Percentiles rank a stretch among this genome's conserved stretches.
Evolutionary conservation across 1,284 basidiomycete species (phyloP).

Genomic region (Ceratobasidium sp.): DNA sequence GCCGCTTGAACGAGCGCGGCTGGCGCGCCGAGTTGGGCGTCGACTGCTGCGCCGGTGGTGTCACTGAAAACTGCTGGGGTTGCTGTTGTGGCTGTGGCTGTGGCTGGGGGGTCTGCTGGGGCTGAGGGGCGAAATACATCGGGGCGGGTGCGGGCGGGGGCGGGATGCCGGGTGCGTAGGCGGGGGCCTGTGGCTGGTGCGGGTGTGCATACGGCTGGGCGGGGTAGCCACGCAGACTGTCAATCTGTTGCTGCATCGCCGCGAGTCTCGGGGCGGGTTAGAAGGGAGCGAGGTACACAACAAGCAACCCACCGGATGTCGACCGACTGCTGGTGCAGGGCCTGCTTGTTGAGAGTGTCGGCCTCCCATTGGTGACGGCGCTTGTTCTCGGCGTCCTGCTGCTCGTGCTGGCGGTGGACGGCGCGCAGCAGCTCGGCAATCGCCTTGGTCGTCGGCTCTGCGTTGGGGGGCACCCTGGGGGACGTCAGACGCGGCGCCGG

Average conservation of each 20-base stretch:
- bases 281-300: not conserved
- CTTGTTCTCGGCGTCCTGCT: constrained; percentile 32
- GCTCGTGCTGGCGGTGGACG: constrained; percentile 40
- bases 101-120: not conserved
- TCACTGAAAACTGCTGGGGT: constrained; percentile 34
- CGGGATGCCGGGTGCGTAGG: constrained; percentile 35
- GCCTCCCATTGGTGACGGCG: constrained; percentile 43
- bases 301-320: constrained; percentile 25
- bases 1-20: constrained; percentile 37
- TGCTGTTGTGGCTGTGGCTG: constrained; percentile 1
- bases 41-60: constrained; percentile 25
- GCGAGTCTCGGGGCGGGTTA: constrained; percentile 15
- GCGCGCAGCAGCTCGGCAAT: constrained; percentile 40
- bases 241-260: constrained; percentile 41
- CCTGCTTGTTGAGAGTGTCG: constrained; percentile 35
- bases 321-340: constrained; percentile 42
- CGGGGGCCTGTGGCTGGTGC: constrained; percentile 32
- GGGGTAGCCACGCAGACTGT: constrained; percentile 37
- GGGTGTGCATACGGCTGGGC: constrained; percentile 29
- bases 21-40: constrained; percentile 36
- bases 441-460: constrained; percentile 38
- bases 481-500: not conserved
- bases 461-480: constrained; percentile 36
- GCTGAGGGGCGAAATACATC: constrained; percentile 36
- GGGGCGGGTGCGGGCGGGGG: constrained; percentile 18